Evolutionary conservation across 352 stramenopile genomes (phyloP), one percentile per base, ranked within the genome.

Genomic region (Globisporangium camurandrum): DNA sequence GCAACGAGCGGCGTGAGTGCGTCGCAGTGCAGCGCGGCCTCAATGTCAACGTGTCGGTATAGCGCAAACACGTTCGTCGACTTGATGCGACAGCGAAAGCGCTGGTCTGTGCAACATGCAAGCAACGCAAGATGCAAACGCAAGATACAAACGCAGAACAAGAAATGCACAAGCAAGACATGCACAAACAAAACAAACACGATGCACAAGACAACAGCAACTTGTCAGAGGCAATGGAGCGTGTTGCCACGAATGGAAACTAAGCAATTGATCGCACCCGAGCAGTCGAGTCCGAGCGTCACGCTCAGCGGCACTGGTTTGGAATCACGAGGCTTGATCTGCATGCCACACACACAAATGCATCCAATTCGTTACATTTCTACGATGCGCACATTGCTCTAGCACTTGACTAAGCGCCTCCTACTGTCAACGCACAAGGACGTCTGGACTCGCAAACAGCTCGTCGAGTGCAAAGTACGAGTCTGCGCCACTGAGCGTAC

Each of bases 391-490:
- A 5, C 19, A 34, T 16, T 23, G 26, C 47, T 46, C 33, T n/a
- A n/a, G n/a, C n/a, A n/a, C n/a, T n/a, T n/a, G n/a, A n/a, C n/a
- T n/a, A n/a, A n/a, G n/a, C n/a, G n/a, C n/a, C n/a, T n/a, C n/a
- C n/a, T n/a, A n/a, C n/a, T n/a, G n/a, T n/a, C n/a, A 23, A 60
- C 59, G 45, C 49, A 85, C 75, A 49, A 90, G 62, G 23, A 86
- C 57, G 14, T 84, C 64, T 10, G 75, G 61, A 28, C 48, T 46
- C 2, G 71, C 62, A 53, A 90, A 83, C 26, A 88, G 70, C 51
- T 90, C 73, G 46, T 84, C 56, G 17, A 86, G 62, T 10, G 78
- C 75, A 62, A 87, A 90, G 57, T 84, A 86, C 51, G 75, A 86
- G 61, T 88, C 79, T 10, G 72, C 71, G 34, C 75, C 79, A 51